Base-by-base conservation (phyloP, 805 yeast species). In the Sugiyamaella valdiviana region DNA sequence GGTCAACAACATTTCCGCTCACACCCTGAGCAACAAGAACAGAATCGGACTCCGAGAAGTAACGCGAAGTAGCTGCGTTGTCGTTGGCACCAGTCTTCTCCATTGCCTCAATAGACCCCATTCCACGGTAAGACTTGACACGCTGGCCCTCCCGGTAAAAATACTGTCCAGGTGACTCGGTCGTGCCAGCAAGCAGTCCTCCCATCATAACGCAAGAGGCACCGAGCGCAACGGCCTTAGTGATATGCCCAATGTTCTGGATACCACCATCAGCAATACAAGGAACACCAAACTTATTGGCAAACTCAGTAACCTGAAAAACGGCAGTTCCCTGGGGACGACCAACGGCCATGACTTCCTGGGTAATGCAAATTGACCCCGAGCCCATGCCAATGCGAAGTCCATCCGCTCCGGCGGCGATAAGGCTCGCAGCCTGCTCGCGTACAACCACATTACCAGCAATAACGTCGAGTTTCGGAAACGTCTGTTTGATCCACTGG, bases 241-340 rank as follows among this genome's bases (percentile, higher is more conserved):
- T 83, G 68, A 93, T 87, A 77, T 93, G 99, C 60, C 99, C 99
- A 74, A 93, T 89, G 78, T 93, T 93, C 71, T 89, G 91, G 64
- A 93, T 82, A 81, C 99, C 99, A 78, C 99, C 99, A 69, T 93
- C 99, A 58, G 99, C 99, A 62, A 93, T 89, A 73, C 96, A 86
- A 67, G 99, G 98, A 57, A 93, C 95, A 68, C 99, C 99, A 66
- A 91, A 93, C 69, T 82, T 79, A 72, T 82, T 83, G 58, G 98
- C 95, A 66, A 93, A 90, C 75, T 91, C 90, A 56, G 93, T 78
- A 48, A 93, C 99, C 58, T 81, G 83, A 78, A 80, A 90, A 48
- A 93, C 98, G 53, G 99, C 99, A 58, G 98, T 89, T 74, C 98
- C 99, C 77, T 93, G 99, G 53, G 99, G 99, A 79, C 99, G 89